Conservation (phyloP, 495 filamentous ascomycete species). For the Neurospora discreta region DNA sequence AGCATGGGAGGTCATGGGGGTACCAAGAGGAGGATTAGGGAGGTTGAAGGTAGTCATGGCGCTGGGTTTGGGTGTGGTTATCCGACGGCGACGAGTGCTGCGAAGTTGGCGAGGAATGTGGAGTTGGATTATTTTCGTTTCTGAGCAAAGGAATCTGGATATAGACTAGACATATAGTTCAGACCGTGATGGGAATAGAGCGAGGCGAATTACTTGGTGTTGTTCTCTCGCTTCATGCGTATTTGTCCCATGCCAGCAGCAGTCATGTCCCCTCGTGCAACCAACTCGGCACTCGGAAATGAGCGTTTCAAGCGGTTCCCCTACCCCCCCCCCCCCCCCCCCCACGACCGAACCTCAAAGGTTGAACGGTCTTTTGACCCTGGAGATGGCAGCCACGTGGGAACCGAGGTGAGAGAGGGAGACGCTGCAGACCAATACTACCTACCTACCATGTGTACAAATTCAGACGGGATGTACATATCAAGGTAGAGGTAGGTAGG, state of each 20-base stretch:
- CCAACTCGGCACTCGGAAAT: background rate
- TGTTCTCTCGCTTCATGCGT: background rate
- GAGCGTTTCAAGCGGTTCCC: background rate
- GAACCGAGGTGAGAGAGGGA: background rate
- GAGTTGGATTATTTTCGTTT: slow-evolving; percentile 20
- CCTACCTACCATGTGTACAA: background rate
- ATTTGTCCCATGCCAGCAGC: background rate
- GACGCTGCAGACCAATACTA: background rate
- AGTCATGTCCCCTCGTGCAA: background rate
- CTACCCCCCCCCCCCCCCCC: background rate
- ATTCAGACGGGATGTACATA: no score
- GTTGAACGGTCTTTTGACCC: background rate
- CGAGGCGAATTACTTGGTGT: background rate
- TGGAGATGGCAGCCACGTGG: background rate
- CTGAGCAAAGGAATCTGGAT: background rate
- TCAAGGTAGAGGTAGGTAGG: no score
- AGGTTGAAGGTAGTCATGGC: background rate
- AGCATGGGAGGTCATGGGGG: background rate
- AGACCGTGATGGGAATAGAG: background rate
- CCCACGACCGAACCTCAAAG: background rate
- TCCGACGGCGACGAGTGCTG: background rate
- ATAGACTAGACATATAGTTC: background rate
- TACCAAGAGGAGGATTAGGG: background rate
- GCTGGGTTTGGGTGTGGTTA: background rate
- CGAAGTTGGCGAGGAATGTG: slow-evolving; percentile 6